phyloP scores from a whole-genome alignment of 2,329 filamentous ascomycete genomes.

The Celoporthe dispersa region DNA sequence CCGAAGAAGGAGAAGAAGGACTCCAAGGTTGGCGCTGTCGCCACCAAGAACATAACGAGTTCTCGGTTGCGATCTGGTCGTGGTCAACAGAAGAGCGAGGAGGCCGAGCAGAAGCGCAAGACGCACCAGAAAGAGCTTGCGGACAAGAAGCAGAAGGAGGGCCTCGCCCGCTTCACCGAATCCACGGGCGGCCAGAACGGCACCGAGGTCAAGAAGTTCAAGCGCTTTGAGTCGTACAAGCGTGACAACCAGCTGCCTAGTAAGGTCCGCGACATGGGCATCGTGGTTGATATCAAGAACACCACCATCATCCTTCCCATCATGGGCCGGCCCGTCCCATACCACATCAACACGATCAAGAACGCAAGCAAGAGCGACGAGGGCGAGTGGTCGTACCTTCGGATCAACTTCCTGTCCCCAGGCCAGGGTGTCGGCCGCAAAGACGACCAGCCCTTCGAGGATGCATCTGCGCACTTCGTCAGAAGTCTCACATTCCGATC shows the following conservation, averaged over 20 bases:
- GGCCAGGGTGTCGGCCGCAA: slow-evolving; percentile 97
- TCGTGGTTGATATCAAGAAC: slow-evolving; percentile 90
- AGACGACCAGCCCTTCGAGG: slow-evolving; percentile 97
- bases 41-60: slow-evolving; percentile 93
- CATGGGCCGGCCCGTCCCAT: slow-evolving; percentile 95
- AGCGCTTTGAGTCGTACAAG: slow-evolving; percentile 99
- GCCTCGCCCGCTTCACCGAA: slow-evolving; percentile 82
- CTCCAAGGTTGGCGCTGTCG: slow-evolving; percentile 80
- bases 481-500: slow-evolving; percentile 95
- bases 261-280: slow-evolving; percentile 81
- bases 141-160: slow-evolving; percentile 86
- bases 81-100: slow-evolving; percentile 84
- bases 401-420: slow-evolving; percentile 96
- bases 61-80: slow-evolving; percentile 91
- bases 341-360: slow-evolving; percentile 98
- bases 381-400: slow-evolving; percentile 88
- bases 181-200: slow-evolving; percentile 85
- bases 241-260: slow-evolving; percentile 90
- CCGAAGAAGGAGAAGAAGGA: slow-evolving; percentile 93
- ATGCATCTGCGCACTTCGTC: slow-evolving; percentile 93
- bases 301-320: slow-evolving; percentile 90
- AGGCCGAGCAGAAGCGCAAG: slow-evolving; percentile 82
- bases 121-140: slow-evolving; percentile 92
- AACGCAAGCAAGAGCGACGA: slow-evolving; percentile 98
- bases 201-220: slow-evolving; percentile 96